A percentile compares a stretch with the other conserved stretches of the same genome.
Conservation (phyloP, 306 rosid species). For the Medicago lupulina region DNA sequence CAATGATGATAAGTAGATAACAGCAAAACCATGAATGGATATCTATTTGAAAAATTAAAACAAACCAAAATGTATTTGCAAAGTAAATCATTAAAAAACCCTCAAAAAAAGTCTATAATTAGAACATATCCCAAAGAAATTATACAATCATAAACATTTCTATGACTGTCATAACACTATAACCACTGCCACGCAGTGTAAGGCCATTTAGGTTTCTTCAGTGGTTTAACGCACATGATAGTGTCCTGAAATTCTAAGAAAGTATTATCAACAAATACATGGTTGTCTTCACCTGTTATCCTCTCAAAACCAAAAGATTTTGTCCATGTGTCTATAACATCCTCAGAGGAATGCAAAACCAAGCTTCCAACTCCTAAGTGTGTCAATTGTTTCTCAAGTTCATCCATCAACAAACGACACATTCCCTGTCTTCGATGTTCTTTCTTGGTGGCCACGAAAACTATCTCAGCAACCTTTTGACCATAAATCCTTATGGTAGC, state of each 20-base stretch:
- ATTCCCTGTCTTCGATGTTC: conserved; percentile 57
- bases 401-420: conserved; percentile 63
- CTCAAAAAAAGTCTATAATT: neutral
- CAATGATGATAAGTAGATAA: no score
- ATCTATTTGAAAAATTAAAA: neutral
- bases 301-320: conserved; percentile 56
- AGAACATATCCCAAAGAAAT: neutral
- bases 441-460: conserved; percentile 64
- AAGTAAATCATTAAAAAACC: no score
- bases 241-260: conserved; percentile 57
- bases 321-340: conserved; percentile 58
- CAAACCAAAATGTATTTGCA: neutral
- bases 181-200: neutral
- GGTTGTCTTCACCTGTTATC: conserved; percentile 48
- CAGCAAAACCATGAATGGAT: neutral
- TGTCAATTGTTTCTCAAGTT: conserved; percentile 57
- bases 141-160: neutral
- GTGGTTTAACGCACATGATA: conserved; percentile 59
- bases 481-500: conserved; percentile 61
- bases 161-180: neutral
- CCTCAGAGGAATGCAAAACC: conserved; percentile 56
- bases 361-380: conserved; percentile 61
- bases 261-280: conserved; percentile 28
- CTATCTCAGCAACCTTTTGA: conserved; percentile 61
- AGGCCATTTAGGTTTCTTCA: neutral